Percentiles rank a stretch among this genome's conserved stretches.
phyloP scores from a whole-genome alignment of 306 rosid species.

The Prunus fruticosa region DNA sequence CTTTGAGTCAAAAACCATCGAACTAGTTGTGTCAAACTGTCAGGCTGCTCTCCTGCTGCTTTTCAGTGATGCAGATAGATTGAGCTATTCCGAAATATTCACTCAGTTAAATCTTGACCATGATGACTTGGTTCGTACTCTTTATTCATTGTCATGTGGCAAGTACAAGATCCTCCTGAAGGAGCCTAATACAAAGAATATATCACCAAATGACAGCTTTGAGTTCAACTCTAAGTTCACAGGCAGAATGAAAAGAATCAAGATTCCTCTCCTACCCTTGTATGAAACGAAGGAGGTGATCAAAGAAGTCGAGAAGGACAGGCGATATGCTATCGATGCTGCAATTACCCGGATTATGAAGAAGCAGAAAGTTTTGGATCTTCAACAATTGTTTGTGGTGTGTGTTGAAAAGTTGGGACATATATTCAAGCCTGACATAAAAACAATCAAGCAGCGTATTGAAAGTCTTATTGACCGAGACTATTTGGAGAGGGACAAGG shows the following conservation, averaged over 20 bases:
- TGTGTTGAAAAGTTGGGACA: slow-evolving; percentile 60
- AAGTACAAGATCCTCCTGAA: slow-evolving; percentile 66
- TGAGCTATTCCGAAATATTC: slow-evolving; percentile 63
- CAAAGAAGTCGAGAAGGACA: slow-evolving; percentile 71
- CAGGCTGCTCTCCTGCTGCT: slow-evolving; percentile 72
- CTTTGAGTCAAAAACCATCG: slow-evolving; percentile 61
- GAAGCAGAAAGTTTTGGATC: slow-evolving; percentile 55
- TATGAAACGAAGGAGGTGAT: slow-evolving; percentile 64
- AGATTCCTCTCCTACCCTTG: slow-evolving; percentile 65
- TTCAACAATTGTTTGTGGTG: slow-evolving; percentile 57
- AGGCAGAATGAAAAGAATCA: slow-evolving; percentile 68
- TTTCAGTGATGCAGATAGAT: slow-evolving; percentile 55
- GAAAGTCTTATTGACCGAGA: slow-evolving; percentile 69
- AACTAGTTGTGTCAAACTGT: slow-evolving; percentile 63
- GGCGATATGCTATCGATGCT: slow-evolving; percentile 74
- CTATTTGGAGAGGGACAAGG: slow-evolving; percentile 67
- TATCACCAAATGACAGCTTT: slow-evolving; percentile 50
- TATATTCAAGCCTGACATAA: slow-evolving; percentile 80
- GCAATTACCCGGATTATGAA: slow-evolving; percentile 79
- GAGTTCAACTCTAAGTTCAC: slow-evolving; percentile 63
- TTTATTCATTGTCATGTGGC: slow-evolving; percentile 71
- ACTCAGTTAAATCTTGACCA: slow-evolving; percentile 53
- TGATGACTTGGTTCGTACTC: slow-evolving; percentile 50
- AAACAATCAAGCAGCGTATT: slow-evolving; percentile 70
- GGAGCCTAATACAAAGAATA: slow-evolving; percentile 52